These are phyloP conservation scores for Alliaria petiolata DNA, from an alignment of 345 rosid species.

Conservation along the genomic window DNA sequence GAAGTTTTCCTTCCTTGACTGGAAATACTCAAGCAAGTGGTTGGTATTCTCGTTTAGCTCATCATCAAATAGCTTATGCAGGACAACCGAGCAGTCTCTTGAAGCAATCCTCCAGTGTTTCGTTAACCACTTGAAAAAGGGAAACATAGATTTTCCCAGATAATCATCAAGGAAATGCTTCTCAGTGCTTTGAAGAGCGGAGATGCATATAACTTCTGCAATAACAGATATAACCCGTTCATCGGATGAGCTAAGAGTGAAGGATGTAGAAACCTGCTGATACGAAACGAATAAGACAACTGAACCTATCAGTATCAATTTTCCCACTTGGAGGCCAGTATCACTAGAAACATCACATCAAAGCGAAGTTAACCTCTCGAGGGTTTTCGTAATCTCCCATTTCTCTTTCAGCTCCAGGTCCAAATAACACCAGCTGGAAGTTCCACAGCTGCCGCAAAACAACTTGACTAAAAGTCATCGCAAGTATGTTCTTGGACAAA, in stretches of 20 bases:
- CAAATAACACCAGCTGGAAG: constrained; percentile 62
- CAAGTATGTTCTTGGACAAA: constrained; percentile 61
- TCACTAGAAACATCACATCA: constrained; percentile 35
- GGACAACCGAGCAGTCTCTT: constrained; percentile 54
- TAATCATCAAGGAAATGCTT: constrained; percentile 43
- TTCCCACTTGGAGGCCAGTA: constrained; percentile 43
- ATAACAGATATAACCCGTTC: constrained; percentile 60
- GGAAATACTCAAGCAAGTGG: constrained; percentile 52
- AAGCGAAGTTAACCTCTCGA: constrained; percentile 63
- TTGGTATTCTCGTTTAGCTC: constrained; percentile 54
- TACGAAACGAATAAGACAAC: constrained; percentile 58
- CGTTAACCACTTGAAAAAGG: constrained; percentile 44
- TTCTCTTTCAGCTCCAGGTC: constrained; percentile 68
- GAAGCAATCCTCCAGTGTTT: constrained; percentile 47
- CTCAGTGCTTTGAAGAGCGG: constrained; percentile 64
- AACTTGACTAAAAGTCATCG: constrained; percentile 89
- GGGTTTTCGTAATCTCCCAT: constrained; percentile 60
- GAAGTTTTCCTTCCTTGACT: constrained; percentile 34
- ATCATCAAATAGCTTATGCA: constrained; percentile 54
- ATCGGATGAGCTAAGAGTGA: constrained; percentile 57
- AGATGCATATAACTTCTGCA: constrained; percentile 64
- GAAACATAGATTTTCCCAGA: constrained; percentile 30
- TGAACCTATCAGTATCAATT: constrained; percentile 54
- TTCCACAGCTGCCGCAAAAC: constrained; percentile 71
- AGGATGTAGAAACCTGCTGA: constrained; percentile 69